These are phyloP conservation scores for Macrophomina pseudophaseolina DNA, from an alignment of 2,329 filamentous ascomycete genomes.

Conservation along the genomic window DNA sequence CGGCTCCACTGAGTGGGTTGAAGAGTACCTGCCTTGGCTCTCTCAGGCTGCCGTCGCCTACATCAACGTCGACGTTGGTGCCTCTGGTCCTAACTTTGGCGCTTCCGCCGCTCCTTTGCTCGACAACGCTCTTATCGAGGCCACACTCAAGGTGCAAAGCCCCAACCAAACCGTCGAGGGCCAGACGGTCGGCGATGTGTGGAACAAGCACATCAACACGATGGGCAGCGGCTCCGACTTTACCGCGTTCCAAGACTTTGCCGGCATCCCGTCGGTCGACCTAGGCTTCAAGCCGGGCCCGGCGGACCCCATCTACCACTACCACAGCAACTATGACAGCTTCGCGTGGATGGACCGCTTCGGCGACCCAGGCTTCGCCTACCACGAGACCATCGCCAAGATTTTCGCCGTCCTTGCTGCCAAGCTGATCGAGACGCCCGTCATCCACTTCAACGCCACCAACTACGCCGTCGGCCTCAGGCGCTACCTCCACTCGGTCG, in stretches of 20 bases:
- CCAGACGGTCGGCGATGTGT: constrained; percentile 70
- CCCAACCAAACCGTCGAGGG: constrained; percentile 75
- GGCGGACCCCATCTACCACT: constrained; percentile 67
- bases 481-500: constrained; percentile 50
- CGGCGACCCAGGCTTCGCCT: constrained; percentile 68
- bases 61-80: constrained; percentile 82
- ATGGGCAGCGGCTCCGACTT: constrained; percentile 60
- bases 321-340: constrained; percentile 84
- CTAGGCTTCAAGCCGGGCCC: constrained; percentile 49
- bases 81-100: constrained; percentile 66
- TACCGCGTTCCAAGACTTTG: constrained; percentile 60
- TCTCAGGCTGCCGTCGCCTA: constrained; percentile 76
- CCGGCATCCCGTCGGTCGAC: constrained; percentile 55
- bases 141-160: constrained; percentile 50
- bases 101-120: constrained; percentile 75
- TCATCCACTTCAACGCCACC: constrained; percentile 53
- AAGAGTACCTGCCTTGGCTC: constrained; percentile 86
- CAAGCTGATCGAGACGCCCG: constrained; percentile 52
- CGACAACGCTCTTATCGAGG: constrained; percentile 72
- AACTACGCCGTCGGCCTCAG: constrained; percentile 52
- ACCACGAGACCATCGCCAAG: constrained; percentile 59
- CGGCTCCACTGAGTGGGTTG: constrained; percentile 91
- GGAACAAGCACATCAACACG: constrained; percentile 62
- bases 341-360: constrained; percentile 83
- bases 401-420: constrained; percentile 53